Conservation (phyloP, 108 stramenopile genomes). For the Conticribra guillardii region DNA sequence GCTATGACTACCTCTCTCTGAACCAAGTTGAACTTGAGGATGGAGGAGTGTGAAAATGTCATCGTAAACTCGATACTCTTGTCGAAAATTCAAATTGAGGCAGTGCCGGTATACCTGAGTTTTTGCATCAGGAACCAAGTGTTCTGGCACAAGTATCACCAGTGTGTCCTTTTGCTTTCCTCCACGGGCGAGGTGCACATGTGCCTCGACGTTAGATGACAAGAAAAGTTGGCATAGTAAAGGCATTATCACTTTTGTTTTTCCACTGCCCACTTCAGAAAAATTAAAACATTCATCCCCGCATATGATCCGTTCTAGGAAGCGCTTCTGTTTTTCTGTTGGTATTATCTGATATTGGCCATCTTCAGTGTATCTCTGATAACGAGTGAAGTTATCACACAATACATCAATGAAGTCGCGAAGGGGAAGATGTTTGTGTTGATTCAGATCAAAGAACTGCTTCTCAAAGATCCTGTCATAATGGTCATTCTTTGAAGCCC, state of each 20-base stretch:
- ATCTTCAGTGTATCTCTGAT: conserved; percentile 52
- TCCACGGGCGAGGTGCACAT: conserved; percentile 42
- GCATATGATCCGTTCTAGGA: conserved; percentile 51
- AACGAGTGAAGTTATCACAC: conserved; percentile 50
- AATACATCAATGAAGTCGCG: conserved; percentile 50
- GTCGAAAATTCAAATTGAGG: conserved; percentile 57
- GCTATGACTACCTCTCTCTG: neutral
- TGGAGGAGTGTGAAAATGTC: conserved; percentile 57
- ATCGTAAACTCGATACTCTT: conserved; percentile 57
- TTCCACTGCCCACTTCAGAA: conserved; percentile 48
- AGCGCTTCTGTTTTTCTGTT: conserved; percentile 53
- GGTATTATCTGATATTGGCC: conserved; percentile 59
- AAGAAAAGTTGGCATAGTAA: conserved; percentile 55
- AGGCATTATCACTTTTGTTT: conserved; percentile 51
- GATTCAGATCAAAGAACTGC: conserved; percentile 55
- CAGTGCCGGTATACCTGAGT: conserved; percentile 57
- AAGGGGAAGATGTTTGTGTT: conserved; percentile 45
- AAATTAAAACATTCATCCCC: conserved; percentile 62
- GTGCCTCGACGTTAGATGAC: conserved; percentile 50
- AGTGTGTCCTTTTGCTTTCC: conserved; percentile 53
- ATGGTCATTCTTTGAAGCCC: conserved; percentile 12
- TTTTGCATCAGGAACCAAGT: conserved; percentile 55
- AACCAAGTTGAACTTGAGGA: conserved; percentile 33
- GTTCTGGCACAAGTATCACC: conserved; percentile 59
- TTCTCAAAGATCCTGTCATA: conserved; percentile 50